Evolutionary conservation across 2,329 filamentous ascomycete genomes (phyloP).

Genomic region (Ophiostoma australiae): DNA sequence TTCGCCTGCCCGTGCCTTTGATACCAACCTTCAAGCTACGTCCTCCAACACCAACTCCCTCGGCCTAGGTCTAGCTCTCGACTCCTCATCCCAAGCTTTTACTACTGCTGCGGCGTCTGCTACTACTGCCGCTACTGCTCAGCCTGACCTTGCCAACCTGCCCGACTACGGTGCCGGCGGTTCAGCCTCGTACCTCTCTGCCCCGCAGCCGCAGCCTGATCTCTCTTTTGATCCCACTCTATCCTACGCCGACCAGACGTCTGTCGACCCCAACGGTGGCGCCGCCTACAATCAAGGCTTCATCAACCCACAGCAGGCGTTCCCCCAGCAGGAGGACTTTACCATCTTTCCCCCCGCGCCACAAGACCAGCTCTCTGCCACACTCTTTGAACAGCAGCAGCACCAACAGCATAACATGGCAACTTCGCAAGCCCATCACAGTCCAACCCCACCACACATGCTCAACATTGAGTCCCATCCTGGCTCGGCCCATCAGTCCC

Average conservation of each 20-base stretch:
- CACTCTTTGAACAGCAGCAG: slow-evolving; percentile 50
- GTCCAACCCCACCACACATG: slow-evolving; percentile 51
- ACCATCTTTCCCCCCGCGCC: slow-evolving; percentile 57
- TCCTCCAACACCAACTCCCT: slow-evolving; percentile 30
- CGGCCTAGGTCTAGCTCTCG: slow-evolving; percentile 55
- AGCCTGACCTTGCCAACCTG: slow-evolving; percentile 48
- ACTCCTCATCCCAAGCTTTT: slow-evolving; percentile 46
- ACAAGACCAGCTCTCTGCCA: slow-evolving; percentile 56
- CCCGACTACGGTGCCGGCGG: slow-evolving; percentile 42
- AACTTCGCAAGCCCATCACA: slow-evolving; percentile 52
- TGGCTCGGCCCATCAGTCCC: slow-evolving; percentile 51
- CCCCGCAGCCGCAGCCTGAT: slow-evolving; percentile 34
- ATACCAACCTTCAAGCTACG: slow-evolving; percentile 42
- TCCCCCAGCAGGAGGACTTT: slow-evolving; percentile 54
- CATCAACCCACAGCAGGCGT: slow-evolving; percentile 43
- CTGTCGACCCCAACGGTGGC: slow-evolving; percentile 26
- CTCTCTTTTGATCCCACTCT: slow-evolving; percentile 42
- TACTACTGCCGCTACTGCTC: slow-evolving; percentile 21
- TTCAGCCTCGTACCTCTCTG: slow-evolving; percentile 21
- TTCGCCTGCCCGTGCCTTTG: slow-evolving; percentile 41
- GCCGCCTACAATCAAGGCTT: slow-evolving; percentile 31
- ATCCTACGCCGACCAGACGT: slow-evolving; percentile 42
- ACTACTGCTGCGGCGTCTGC: slow-evolving; percentile 27
- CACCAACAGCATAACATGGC: slow-evolving; percentile 40
- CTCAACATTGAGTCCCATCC: slow-evolving; percentile 43